Evolutionary conservation across 2,329 filamentous ascomycete species (phyloP).

Genomic region (Harringtonia lauricola): DNA sequence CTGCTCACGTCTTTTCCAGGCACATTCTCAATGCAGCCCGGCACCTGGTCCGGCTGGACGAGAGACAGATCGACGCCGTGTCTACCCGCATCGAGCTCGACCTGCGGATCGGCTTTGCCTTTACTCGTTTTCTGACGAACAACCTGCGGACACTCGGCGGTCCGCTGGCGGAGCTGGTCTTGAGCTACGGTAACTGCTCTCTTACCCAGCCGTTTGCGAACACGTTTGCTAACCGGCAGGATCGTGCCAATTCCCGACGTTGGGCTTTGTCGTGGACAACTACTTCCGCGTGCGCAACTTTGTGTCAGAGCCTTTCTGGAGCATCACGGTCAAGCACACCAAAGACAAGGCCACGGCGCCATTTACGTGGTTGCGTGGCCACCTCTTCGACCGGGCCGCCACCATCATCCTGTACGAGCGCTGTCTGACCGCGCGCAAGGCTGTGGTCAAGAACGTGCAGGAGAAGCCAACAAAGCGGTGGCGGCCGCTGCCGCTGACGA

Average conservation of each 20-base stretch:
- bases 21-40: constrained; percentile 80
- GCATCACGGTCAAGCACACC: constrained; percentile 71
- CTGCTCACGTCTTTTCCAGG: constrained; percentile 27
- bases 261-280: constrained; percentile 93
- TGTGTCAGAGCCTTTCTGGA: constrained; percentile 85
- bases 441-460: constrained; percentile 73
- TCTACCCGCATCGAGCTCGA: constrained; percentile 85
- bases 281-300: constrained; percentile 94
- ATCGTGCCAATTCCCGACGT: constrained; percentile 91
- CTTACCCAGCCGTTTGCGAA: too few relatives aligned
- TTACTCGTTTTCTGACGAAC: constrained; percentile 78
- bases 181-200: constrained; percentile 62
- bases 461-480: constrained; percentile 90
- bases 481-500: constrained; percentile 88
- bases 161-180: constrained; percentile 49
- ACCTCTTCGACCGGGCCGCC: constrained; percentile 78
- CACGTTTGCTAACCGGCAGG: too few relatives aligned
- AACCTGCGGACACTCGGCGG: constrained; percentile 64
- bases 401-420: constrained; percentile 76
- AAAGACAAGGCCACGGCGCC: constrained; percentile 69
- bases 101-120: constrained; percentile 81
- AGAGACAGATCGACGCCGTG: constrained; percentile 79
- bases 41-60: constrained; percentile 67
- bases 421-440: constrained; percentile 65
- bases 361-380: constrained; percentile 73